Evolutionary conservation across 306 rosid species (phyloP).

Genomic region (Cicer bijugum): DNA sequence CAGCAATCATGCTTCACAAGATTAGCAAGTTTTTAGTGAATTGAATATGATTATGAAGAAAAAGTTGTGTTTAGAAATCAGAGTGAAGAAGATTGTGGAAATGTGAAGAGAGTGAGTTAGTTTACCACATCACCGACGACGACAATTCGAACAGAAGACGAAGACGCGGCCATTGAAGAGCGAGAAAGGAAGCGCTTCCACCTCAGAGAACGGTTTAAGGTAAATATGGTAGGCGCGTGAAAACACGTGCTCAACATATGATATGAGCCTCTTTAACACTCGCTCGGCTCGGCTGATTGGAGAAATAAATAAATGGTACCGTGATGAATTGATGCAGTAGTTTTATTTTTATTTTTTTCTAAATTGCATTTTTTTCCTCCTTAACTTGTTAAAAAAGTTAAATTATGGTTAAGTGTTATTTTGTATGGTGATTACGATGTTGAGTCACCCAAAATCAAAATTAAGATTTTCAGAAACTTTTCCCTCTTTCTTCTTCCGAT

Average conservation of each 20-base stretch:
- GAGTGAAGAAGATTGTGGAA: not conserved
- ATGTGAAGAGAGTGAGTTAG: conserved; percentile 39
- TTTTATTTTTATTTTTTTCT: too few species aligned
- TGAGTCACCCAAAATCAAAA: too few species aligned
- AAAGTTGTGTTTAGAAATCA: conserved; percentile 17
- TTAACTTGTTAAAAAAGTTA: too few species aligned
- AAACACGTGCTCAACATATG: conserved; percentile 57
- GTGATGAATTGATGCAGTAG: too few species aligned
- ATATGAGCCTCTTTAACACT: not conserved
- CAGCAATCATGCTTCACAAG: conserved; percentile 76
- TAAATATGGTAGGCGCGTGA: conserved; percentile 54
- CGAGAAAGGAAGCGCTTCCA: conserved; percentile 34
- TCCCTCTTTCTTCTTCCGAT: too few species aligned
- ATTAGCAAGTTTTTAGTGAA: not conserved
- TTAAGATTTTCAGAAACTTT: too few species aligned
- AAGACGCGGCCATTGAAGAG: conserved; percentile 66
- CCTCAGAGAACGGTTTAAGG: conserved; percentile 31
- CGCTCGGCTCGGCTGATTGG: not conserved
- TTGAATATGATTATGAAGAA: not conserved
- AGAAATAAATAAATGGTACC: too few species aligned
- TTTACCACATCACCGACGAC: conserved; percentile 83
- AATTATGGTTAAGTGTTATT: too few species aligned
- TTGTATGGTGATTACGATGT: too few species aligned
- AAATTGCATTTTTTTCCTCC: too few species aligned
- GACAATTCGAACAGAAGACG: conserved; percentile 68